Evolutionary conservation across 2,329 filamentous ascomycete genomes (phyloP).

Genomic region (Samsoniella hepiali): DNA sequence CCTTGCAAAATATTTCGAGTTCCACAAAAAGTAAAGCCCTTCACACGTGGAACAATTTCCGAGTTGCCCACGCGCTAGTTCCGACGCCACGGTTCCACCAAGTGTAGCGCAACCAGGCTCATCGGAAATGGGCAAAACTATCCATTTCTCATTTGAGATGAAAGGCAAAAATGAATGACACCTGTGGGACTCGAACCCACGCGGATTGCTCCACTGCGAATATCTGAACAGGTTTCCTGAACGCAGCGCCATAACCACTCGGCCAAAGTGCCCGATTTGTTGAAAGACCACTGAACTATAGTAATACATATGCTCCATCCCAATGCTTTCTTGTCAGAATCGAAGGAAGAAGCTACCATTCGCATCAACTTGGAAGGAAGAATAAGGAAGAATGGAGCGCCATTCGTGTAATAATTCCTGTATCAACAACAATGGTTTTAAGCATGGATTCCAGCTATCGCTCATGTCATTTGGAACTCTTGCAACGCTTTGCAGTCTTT

Average conservation of each 20-base stretch:
- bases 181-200: constrained; percentile 33
- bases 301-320: not conserved
- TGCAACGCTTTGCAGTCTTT: not conserved
- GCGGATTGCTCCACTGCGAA: constrained; percentile 30
- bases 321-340: too few species aligned
- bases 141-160: not conserved
- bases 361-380: not conserved
- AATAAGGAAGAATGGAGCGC: too few species aligned
- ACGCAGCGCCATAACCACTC: constrained; percentile 27
- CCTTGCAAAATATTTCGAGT: not conserved
- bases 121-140: not conserved
- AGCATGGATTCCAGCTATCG: not conserved
- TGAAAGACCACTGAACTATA: not conserved
- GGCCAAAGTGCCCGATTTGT: constrained; percentile 27
- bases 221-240: constrained; percentile 19
- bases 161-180: constrained; percentile 23
- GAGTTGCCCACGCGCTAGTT: not conserved
- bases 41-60: not conserved
- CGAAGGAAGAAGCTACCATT: too few species aligned
- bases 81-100: not conserved
- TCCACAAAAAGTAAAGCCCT: not conserved
- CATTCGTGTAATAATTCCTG: not conserved
- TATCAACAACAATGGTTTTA: not conserved
- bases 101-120: not conserved
- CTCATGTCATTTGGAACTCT: not conserved